Percentiles rank a stretch among this genome's conserved stretches.
Evolutionary conservation across 257 asterid species (phyloP).

Genomic region (Solanum ossicruentum): DNA sequence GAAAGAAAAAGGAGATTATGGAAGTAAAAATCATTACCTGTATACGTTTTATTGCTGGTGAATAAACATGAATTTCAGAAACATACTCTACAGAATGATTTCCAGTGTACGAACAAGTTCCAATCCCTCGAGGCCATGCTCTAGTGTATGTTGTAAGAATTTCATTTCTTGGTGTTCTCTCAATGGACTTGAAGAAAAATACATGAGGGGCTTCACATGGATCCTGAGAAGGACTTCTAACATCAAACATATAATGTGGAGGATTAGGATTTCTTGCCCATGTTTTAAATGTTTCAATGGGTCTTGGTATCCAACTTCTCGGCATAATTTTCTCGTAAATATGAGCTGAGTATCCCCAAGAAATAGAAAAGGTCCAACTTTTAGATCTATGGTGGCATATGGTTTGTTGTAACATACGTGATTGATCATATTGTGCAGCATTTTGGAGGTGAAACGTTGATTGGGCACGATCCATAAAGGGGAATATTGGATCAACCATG

Average conservation of each 20-base stretch:
- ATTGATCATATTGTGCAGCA: slow-evolving; percentile 24
- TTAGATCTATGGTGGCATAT: slow-evolving; percentile 16
- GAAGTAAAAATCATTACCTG: slow-evolving; percentile 14
- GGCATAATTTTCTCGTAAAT: slow-evolving; percentile 24
- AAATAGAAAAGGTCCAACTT: slow-evolving; percentile 26
- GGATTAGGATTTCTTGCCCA: slow-evolving; percentile 22
- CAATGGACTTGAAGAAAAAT: slow-evolving; percentile 20
- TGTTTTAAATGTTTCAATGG: slow-evolving; percentile 39
- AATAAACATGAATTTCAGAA: slow-evolving; percentile 20
- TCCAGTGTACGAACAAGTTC: slow-evolving; percentile 20
- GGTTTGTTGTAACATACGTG: slow-evolving; percentile 29
- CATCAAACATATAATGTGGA: slow-evolving; percentile 49
- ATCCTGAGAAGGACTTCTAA: slow-evolving; percentile 18
- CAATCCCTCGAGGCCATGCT: slow-evolving; percentile 17
- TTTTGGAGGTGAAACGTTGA: slow-evolving; percentile 21
- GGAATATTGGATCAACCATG: slow-evolving; percentile 20
- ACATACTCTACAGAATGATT: slow-evolving; percentile 33
- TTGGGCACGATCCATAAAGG: slow-evolving; percentile 7
- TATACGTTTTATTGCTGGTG: slow-evolving; percentile 16
- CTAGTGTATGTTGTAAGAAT: slow-evolving; percentile 13
- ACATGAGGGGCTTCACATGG: slow-evolving; percentile 54
- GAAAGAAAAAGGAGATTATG: background rate
- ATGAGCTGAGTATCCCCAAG: slow-evolving; percentile 37
- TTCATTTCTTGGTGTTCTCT: background rate
- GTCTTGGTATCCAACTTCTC: slow-evolving; percentile 23